Evolutionary conservation across 2,329 filamentous ascomycete species (phyloP).

Genomic region (Penicillium hordei): DNA sequence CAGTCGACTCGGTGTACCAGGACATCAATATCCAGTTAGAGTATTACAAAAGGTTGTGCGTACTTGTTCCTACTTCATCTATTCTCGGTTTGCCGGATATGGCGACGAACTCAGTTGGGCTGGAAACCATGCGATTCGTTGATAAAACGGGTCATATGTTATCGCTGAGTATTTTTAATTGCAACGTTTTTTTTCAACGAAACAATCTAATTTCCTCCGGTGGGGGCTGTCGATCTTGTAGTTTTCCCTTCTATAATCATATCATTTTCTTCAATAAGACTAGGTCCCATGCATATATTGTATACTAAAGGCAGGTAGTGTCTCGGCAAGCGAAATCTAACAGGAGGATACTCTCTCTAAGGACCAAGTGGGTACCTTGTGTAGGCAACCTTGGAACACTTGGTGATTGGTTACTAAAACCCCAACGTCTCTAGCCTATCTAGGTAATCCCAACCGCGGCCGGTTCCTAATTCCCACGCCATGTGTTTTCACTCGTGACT

Average conservation of each 20-base stretch:
- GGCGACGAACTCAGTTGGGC: neutral
- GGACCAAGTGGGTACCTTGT: neutral
- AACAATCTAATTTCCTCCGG: neutral
- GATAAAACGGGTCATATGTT: neutral
- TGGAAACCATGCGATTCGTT: slow-evolving; percentile 5
- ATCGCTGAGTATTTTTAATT: neutral
- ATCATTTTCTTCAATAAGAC: neutral
- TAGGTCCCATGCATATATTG: neutral
- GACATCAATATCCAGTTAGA: neutral
- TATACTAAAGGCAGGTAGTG: neutral
- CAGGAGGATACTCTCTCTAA: neutral
- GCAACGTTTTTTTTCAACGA: neutral
- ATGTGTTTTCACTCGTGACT: neutral
- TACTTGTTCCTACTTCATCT: neutral
- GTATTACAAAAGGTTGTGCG: neutral
- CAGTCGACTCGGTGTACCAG: neutral
- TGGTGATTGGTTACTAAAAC: neutral
- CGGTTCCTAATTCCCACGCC: neutral
- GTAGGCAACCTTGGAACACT: neutral
- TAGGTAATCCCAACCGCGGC: neutral
- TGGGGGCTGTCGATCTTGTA: neutral
- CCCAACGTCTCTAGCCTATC: neutral
- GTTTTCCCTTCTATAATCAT: neutral
- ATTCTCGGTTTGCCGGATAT: neutral
- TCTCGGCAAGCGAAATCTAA: neutral